Percentiles rank a stretch among this genome's conserved stretches.
These are phyloP conservation scores for Teunomyces atbi DNA, from an alignment of 805 yeast species.

Conservation along the genomic window DNA sequence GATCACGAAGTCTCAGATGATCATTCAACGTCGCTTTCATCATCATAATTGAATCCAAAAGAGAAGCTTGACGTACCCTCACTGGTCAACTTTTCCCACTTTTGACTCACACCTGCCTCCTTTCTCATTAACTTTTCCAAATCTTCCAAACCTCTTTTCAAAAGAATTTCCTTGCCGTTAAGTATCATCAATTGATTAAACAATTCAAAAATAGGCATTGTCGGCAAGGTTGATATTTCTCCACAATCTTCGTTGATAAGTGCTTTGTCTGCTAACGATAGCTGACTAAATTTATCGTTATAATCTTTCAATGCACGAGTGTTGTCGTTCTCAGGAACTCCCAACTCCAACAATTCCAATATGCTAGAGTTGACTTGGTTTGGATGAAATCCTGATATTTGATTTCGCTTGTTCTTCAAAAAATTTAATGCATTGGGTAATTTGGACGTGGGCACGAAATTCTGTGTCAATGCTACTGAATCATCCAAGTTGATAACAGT, in stretches of 20 bases:
- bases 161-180: slow-evolving; percentile 34
- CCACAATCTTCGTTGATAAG: slow-evolving; percentile 65
- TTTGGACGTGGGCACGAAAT: slow-evolving; percentile 72
- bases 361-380: slow-evolving; percentile 41
- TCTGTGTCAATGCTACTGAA: slow-evolving; percentile 84
- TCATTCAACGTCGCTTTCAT: slow-evolving; percentile 21
- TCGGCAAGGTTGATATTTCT: slow-evolving; percentile 40
- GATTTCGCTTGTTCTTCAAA: slow-evolving; percentile 62
- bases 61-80: slow-evolving; percentile 17
- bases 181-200: slow-evolving; percentile 51
- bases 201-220: slow-evolving; percentile 61
- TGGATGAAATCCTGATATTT: slow-evolving; percentile 77
- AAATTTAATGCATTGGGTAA: slow-evolving; percentile 64
- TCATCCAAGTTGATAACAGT: slow-evolving; percentile 81
- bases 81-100: slow-evolving; percentile 50
- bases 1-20: slow-evolving; percentile 3
- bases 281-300: slow-evolving; percentile 22
- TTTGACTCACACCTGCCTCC: slow-evolving; percentile 42
- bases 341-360: slow-evolving; percentile 7
- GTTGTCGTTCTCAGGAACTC: slow-evolving; percentile 11
- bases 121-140: slow-evolving; percentile 34
- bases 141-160: slow-evolving; percentile 30
- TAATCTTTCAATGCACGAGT: slow-evolving; percentile 23
- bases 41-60: slow-evolving; percentile 31
- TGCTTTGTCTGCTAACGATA: slow-evolving; percentile 15